Conservation (phyloP, 2,329 filamentous ascomycete species). For the Apiospora sp. region DNA sequence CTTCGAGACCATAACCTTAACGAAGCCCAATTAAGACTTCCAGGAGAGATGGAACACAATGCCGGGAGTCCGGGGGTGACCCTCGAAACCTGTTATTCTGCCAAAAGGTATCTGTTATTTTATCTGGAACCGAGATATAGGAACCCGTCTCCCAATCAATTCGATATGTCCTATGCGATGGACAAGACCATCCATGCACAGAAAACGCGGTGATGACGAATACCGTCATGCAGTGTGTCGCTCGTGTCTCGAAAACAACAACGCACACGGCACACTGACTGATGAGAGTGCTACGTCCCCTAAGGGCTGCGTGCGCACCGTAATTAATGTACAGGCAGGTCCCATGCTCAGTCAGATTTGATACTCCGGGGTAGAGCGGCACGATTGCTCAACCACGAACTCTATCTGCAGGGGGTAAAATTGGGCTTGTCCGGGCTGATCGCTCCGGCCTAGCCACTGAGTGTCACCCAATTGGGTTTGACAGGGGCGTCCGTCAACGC, state of each 20-base stretch:
- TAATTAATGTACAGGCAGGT: neutral
- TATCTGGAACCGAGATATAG: neutral
- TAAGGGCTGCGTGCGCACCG: neutral
- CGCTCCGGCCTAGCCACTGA: neutral
- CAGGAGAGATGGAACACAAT: neutral
- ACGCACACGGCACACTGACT: neutral
- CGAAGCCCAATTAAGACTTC: neutral
- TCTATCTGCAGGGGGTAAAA: neutral
- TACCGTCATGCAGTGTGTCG: neutral
- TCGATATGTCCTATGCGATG: neutral
- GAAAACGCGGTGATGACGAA: neutral
- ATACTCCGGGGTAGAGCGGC: neutral
- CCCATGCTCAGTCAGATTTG: constrained; percentile 3
- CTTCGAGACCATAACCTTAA: neutral
- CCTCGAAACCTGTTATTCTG: constrained; percentile 2
- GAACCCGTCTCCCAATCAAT: neutral
- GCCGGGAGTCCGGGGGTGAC: neutral
- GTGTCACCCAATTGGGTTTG: constrained; percentile 1
- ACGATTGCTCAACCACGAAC: neutral
- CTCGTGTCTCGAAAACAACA: constrained; percentile 3
- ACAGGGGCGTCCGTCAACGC: neutral
- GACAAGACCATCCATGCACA: neutral
- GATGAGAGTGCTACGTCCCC: neutral
- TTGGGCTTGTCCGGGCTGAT: constrained; percentile 2
- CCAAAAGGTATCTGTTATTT: neutral